A percentile compares a stretch with the other conserved stretches of the same genome.
Evolutionary conservation across 768 basidiomycete genomes (phyloP).

Genomic region (Leccinum barrowsii): DNA sequence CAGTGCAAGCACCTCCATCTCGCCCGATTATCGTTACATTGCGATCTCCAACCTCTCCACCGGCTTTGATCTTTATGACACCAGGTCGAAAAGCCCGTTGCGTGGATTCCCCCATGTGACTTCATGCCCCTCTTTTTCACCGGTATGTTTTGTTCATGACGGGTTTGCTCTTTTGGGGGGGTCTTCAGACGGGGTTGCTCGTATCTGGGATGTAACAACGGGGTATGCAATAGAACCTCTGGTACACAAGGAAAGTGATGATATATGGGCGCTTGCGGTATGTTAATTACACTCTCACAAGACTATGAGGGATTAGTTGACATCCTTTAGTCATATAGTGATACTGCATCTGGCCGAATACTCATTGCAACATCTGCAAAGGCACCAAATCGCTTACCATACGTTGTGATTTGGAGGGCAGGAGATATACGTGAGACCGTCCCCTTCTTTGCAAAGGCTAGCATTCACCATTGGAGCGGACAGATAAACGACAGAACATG

Average conservation of each 20-base stretch:
- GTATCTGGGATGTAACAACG: background rate
- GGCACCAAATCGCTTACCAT: background rate
- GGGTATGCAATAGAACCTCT: background rate
- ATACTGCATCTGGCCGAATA: background rate
- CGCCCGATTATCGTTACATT: background rate
- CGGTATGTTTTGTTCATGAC: background rate
- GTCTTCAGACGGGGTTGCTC: background rate
- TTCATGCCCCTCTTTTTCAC: background rate
- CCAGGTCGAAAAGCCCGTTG: background rate
- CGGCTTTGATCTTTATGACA: background rate
- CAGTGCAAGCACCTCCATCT: background rate
- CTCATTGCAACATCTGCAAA: background rate
- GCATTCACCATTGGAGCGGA: background rate
- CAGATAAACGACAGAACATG: background rate
- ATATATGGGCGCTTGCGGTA: background rate
- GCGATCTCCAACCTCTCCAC: background rate
- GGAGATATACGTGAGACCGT: background rate
- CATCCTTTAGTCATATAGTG: background rate
- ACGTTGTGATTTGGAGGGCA: background rate
- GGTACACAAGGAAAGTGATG: background rate
- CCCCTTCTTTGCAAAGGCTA: background rate
- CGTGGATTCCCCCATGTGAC: background rate
- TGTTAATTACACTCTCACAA: background rate
- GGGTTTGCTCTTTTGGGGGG: background rate
- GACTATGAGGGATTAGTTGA: background rate